These are phyloP conservation scores for Senna tora DNA, from an alignment of 306 rosid genomes.

Conservation along the genomic window DNA sequence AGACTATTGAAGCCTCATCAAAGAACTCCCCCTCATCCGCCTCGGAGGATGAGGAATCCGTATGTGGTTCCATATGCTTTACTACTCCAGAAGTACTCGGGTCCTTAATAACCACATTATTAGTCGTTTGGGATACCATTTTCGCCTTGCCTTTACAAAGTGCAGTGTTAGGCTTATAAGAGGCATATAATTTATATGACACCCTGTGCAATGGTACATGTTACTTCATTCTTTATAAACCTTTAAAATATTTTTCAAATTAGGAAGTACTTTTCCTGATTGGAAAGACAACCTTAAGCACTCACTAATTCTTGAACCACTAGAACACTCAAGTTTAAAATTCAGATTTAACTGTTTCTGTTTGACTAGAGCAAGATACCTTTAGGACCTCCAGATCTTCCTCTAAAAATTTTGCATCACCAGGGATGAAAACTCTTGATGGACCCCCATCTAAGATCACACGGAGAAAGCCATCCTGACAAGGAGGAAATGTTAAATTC, in stretches of 20 bases:
- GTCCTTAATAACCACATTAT: too few species aligned
- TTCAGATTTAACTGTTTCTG: neutral
- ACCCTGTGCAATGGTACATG: neutral
- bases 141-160: too few species aligned
- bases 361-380: slow-evolving; percentile 50
- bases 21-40: too few species aligned
- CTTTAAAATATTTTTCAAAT: neutral
- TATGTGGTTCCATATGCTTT: too few species aligned
- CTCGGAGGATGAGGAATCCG: too few species aligned
- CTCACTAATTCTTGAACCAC: slow-evolving; percentile 16
- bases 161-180: too few species aligned
- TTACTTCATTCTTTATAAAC: slow-evolving; percentile 2
- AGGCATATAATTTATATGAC: neutral
- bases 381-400: slow-evolving; percentile 94
- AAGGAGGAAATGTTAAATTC: slow-evolving; percentile 39
- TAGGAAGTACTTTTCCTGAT: neutral
- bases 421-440: slow-evolving; percentile 63
- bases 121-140: too few species aligned
- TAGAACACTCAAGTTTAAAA: slow-evolving; percentile 16
- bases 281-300: neutral
- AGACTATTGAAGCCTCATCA: too few species aligned
- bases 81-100: too few species aligned
- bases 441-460: slow-evolving; percentile 93
- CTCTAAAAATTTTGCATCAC: slow-evolving; percentile 82
- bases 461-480: slow-evolving; percentile 93